A percentile compares a stretch with the other conserved stretches of the same genome.
These are phyloP conservation scores for Lepidium aucheri DNA, from an alignment of 345 rosid species.

Conservation along the genomic window DNA sequence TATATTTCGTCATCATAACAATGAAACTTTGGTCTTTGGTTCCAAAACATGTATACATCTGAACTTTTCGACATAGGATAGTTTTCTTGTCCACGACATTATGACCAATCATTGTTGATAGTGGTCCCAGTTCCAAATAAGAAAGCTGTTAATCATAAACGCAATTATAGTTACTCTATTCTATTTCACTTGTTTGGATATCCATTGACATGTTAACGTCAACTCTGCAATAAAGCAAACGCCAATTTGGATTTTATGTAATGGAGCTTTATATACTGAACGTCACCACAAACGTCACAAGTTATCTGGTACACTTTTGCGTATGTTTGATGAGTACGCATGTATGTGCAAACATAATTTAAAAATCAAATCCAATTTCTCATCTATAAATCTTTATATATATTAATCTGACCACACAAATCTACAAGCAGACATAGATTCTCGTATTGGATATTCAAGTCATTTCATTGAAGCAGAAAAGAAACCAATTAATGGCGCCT, in stretches of 20 bases:
- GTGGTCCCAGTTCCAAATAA: too few species aligned
- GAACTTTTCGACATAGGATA: background rate
- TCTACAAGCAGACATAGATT: background rate
- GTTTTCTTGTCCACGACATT: background rate
- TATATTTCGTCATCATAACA: background rate
- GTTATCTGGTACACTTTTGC: background rate
- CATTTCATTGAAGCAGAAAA: background rate
- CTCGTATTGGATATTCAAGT: background rate
- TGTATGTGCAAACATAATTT: background rate
- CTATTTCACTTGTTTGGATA: background rate
- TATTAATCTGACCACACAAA: background rate
- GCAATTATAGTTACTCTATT: background rate
- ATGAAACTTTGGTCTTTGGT: background rate
- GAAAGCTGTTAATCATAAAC: too few species aligned
- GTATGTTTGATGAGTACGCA: background rate
- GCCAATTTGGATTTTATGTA: background rate
- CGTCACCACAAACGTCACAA: constrained; percentile 19
- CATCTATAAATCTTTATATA: background rate
- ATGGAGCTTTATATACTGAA: background rate
- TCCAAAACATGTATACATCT: background rate
- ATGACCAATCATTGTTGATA: background rate
- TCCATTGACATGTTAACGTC: background rate
- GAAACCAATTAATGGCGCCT: constrained; percentile 8
- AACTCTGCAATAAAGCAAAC: background rate
- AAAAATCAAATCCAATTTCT: background rate